Evolutionary conservation across 805 yeast species (phyloP).

Genomic region (Ogataea naganishii): DNA sequence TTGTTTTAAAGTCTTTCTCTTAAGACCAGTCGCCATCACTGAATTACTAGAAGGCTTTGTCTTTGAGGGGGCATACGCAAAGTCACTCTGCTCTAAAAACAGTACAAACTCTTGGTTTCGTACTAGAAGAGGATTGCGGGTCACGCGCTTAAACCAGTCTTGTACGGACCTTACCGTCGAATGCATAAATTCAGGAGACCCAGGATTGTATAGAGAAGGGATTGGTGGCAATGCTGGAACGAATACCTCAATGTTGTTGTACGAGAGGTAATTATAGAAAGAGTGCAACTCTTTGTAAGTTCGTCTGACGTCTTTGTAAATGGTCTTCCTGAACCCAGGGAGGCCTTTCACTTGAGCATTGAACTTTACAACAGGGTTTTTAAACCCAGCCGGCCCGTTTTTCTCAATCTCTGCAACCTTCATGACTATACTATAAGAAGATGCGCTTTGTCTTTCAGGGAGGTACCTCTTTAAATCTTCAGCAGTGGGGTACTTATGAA

Average conservation of each 20-base stretch:
- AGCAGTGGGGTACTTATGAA: constrained; percentile 24
- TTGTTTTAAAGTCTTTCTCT: constrained; percentile 86
- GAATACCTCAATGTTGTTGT: constrained; percentile 84
- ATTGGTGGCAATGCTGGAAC: constrained; percentile 82
- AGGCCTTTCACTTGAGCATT: constrained; percentile 51
- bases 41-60: constrained; percentile 28
- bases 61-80: constrained; percentile 28
- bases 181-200: constrained; percentile 69
- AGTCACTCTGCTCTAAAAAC: constrained; percentile 38
- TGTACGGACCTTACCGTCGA: constrained; percentile 57
- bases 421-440: constrained; percentile 34
- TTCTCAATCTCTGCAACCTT: constrained; percentile 66
- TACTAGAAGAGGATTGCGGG: constrained; percentile 67
- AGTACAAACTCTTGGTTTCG: constrained; percentile 83
- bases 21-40: constrained; percentile 72
- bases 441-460: constrained; percentile 41
- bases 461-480: constrained; percentile 34
- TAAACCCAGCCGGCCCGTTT: constrained; percentile 50
- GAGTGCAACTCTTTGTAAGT: constrained; percentile 70
- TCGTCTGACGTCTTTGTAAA: constrained; percentile 68
- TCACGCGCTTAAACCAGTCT: constrained; percentile 75
- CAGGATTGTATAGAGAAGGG: constrained; percentile 70
- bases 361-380: constrained; percentile 73
- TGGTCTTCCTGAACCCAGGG: constrained; percentile 65
- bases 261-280: constrained; percentile 68